Evolutionary conservation across 805 yeast genomes (phyloP).

Genomic region (Starmerella apicola): DNA sequence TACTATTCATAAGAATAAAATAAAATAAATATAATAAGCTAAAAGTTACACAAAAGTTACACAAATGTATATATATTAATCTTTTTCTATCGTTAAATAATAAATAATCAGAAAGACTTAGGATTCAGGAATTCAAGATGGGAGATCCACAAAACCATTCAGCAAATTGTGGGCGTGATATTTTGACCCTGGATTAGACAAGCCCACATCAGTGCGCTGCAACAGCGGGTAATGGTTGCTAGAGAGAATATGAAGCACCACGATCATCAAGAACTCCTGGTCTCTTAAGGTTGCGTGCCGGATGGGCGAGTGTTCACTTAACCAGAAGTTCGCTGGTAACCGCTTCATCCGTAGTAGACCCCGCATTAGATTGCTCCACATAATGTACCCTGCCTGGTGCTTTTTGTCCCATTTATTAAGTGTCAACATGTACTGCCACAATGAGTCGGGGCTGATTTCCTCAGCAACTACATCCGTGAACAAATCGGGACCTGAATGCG

Average conservation of each 20-base stretch:
- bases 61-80: no score
- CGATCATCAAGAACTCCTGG: conserved; percentile 4
- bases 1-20: conserved; percentile 24
- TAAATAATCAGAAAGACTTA: no score
- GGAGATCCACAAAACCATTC: no score
- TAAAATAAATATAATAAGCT: no score
- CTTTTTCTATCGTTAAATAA: no score
- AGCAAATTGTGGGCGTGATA: no score
- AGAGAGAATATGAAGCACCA: no score
- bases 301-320: conserved; percentile 18
- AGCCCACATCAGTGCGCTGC: no score
- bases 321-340: conserved; percentile 15
- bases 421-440: background rate
- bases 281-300: conserved; percentile 7
- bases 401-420: background rate
- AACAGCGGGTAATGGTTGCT: no score
- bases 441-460: background rate
- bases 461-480: background rate
- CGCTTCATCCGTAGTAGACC: conserved; percentile 1
- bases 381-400: conserved; percentile 2
- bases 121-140: no score
- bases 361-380: conserved; percentile 8
- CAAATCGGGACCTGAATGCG: background rate
- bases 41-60: no score
- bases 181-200: no score